These are phyloP conservation scores for Catharanthus roseus DNA, from an alignment of 257 asterid genomes.

Conservation along the genomic window DNA sequence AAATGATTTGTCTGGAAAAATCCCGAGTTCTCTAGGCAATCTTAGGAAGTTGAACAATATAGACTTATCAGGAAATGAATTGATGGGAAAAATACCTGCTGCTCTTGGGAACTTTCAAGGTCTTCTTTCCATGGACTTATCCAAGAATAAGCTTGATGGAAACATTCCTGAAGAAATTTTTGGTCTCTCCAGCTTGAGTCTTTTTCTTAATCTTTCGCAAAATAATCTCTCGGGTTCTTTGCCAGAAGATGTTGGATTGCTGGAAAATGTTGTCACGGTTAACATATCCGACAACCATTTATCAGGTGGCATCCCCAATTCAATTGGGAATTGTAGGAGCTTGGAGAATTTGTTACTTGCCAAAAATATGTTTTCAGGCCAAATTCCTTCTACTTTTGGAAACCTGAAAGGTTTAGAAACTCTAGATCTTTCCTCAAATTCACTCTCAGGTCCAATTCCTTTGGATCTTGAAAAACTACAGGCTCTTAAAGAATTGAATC, in stretches of 20 bases:
- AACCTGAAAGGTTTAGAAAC: slow-evolving; percentile 39
- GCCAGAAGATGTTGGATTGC: slow-evolving; percentile 37
- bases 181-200: slow-evolving; percentile 33
- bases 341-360: slow-evolving; percentile 37
- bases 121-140: slow-evolving; percentile 41
- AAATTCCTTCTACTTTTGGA: slow-evolving; percentile 40
- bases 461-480: slow-evolving; percentile 24
- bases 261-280: slow-evolving; percentile 32
- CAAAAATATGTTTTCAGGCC: slow-evolving; percentile 38
- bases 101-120: slow-evolving; percentile 29
- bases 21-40: slow-evolving; percentile 48
- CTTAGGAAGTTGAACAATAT: slow-evolving; percentile 32
- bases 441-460: slow-evolving; percentile 30
- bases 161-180: slow-evolving; percentile 37
- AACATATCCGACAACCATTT: slow-evolving; percentile 39
- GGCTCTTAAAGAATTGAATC: slow-evolving; percentile 37
- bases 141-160: slow-evolving; percentile 43
- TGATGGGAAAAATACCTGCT: slow-evolving; percentile 40
- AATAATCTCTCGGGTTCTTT: slow-evolving; percentile 42
- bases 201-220: slow-evolving; percentile 40
- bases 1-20: slow-evolving; percentile 35
- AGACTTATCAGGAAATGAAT: slow-evolving; percentile 45
- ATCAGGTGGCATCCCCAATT: slow-evolving; percentile 36
- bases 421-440: slow-evolving; percentile 55
- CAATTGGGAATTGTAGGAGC: slow-evolving; percentile 42